Evolutionary conservation across 306 rosid species (phyloP).

Genomic region (Begonia fuchsioides): DNA sequence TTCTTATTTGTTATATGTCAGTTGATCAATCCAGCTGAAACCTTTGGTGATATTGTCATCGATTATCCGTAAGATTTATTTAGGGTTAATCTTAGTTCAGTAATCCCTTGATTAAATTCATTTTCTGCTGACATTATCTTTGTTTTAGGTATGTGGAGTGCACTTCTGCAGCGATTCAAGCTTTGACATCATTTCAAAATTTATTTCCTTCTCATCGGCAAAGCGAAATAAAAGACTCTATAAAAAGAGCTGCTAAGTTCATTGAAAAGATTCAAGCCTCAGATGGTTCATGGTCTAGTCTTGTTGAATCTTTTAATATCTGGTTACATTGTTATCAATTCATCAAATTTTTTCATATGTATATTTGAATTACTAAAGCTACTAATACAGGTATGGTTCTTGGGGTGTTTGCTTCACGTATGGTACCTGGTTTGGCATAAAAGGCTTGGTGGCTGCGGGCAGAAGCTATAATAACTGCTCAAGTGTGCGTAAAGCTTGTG

Average conservation of each 20-base stretch:
- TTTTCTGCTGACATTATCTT: not conserved
- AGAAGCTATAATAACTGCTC: slow-evolving; percentile 39
- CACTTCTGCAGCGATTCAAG: slow-evolving; percentile 83
- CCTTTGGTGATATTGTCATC: slow-evolving; percentile 26
- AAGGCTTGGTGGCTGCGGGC: slow-evolving; percentile 68
- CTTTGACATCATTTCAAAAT: slow-evolving; percentile 38
- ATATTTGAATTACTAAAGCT: too few species aligned
- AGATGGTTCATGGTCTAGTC: slow-evolving; percentile 84
- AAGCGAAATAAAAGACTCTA: slow-evolving; percentile 47
- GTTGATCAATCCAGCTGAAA: slow-evolving; percentile 25
- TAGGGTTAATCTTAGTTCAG: not conserved
- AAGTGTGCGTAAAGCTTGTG: slow-evolving; percentile 56
- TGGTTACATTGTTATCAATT: not conserved
- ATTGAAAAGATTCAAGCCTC: slow-evolving; percentile 47
- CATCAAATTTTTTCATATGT: too few species aligned
- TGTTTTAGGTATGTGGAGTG: slow-evolving; percentile 69
- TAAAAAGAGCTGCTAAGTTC: slow-evolving; percentile 35
- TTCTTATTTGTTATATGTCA: slow-evolving; percentile 4
- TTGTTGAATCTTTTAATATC: not conserved
- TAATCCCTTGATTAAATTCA: not conserved
- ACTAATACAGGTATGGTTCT: slow-evolving; percentile 62
- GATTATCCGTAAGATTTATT: slow-evolving; percentile 21
- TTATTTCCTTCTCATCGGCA: slow-evolving; percentile 50
- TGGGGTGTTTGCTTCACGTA: slow-evolving; percentile 92
- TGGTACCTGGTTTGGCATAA: slow-evolving; percentile 73